These are phyloP conservation scores for Phytophthora sojae DNA, from an alignment of 352 stramenopile genomes.

Conservation along the genomic window DNA sequence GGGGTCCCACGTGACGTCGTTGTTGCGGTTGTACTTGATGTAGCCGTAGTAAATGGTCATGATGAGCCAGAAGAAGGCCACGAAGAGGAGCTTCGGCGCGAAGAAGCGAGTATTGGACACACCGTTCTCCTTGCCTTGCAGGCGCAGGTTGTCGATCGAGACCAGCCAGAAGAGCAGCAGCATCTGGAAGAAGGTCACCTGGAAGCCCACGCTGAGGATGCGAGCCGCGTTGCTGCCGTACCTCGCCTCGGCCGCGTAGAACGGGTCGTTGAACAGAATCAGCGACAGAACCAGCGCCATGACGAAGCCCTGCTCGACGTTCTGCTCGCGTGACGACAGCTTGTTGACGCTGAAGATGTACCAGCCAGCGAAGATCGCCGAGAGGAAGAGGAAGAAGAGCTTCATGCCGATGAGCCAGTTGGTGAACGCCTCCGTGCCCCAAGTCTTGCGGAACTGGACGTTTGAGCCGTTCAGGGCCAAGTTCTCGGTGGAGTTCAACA, in stretches of 20 bases:
- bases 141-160: conserved; percentile 63
- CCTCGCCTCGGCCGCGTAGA: conserved; percentile 58
- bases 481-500: conserved; percentile 60
- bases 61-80: conserved; percentile 64
- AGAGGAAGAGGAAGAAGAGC: conserved; percentile 61
- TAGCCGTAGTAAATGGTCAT: conserved; percentile 62
- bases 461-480: conserved; percentile 49
- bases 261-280: conserved; percentile 69
- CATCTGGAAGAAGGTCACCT: conserved; percentile 68
- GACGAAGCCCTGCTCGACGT: conserved; percentile 67
- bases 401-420: conserved; percentile 69
- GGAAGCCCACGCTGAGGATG: conserved; percentile 60
- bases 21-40: conserved; percentile 72
- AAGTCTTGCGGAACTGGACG: conserved; percentile 64
- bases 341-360: conserved; percentile 57
- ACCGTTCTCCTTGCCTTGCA: conserved; percentile 54
- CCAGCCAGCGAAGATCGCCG: conserved; percentile 41
- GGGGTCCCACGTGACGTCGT: conserved; percentile 58
- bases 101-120: conserved; percentile 70
- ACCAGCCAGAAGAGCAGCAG: conserved; percentile 69
- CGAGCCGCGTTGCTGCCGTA: conserved; percentile 58
- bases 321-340: conserved; percentile 58
- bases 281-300: conserved; percentile 53
- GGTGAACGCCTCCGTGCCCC: conserved; percentile 57
- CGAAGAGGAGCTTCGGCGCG: conserved; percentile 54